Conservation (phyloP, 164 flowering plant genomes). For the Tetrastigma voinierianum region DNA sequence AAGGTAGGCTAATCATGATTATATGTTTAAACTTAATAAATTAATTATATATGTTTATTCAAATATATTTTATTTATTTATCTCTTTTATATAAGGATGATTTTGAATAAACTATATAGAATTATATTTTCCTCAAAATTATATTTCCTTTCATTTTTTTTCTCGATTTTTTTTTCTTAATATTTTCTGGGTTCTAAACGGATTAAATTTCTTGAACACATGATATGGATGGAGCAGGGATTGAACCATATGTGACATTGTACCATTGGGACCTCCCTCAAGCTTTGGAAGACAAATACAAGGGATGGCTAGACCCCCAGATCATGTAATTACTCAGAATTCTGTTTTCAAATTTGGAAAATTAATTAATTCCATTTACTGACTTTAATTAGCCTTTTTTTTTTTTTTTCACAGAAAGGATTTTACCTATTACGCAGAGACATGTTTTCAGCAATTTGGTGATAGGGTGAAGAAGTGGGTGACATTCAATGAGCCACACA, state of each 20-base stretch:
- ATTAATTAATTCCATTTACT: not conserved
- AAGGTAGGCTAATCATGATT: slow-evolving; percentile 40
- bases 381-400: not conserved
- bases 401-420: slow-evolving; percentile 65
- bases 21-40: not conserved
- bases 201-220: too few species aligned
- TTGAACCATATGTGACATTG: slow-evolving; percentile 85
- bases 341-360: not conserved
- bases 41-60: too few species aligned
- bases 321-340: slow-evolving; percentile 48
- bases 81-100: too few species aligned
- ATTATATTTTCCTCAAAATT: too few species aligned
- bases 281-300: slow-evolving; percentile 70
- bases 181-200: too few species aligned
- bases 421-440: slow-evolving; percentile 70
- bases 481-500: slow-evolving; percentile 92
- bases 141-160: too few species aligned
- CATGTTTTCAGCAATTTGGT: slow-evolving; percentile 76
- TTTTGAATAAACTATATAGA: too few species aligned
- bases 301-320: slow-evolving; percentile 68
- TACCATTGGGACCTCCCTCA: slow-evolving; percentile 98
- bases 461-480: slow-evolving; percentile 96
- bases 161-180: too few species aligned
- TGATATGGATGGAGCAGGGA: too few species aligned
- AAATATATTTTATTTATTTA: too few species aligned